Percentiles rank a stretch among this genome's conserved stretches.
Evolutionary conservation across 192 early-diverging fungal genomes (phyloP).

Genomic region (Bifiguratus adelaidae): DNA sequence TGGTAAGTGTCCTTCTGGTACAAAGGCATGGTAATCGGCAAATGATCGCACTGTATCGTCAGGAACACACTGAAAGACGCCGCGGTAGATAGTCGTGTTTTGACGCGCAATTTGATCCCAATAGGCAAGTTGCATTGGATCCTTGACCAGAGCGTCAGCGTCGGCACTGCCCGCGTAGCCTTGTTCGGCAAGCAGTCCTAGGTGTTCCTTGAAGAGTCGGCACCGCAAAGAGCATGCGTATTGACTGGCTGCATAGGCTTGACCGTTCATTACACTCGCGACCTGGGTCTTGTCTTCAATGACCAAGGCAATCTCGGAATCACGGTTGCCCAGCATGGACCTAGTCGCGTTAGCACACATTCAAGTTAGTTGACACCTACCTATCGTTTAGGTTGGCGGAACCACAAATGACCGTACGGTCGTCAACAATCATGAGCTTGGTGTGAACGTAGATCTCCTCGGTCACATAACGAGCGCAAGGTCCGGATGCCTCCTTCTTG

Average conservation of each 20-base stretch:
- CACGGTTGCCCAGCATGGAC: slow-evolving; percentile 75
- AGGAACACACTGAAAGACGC: slow-evolving; percentile 78
- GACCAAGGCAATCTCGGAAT: slow-evolving; percentile 84
- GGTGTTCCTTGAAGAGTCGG: slow-evolving; percentile 72
- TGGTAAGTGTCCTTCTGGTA: too few species aligned
- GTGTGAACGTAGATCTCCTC: slow-evolving; percentile 86
- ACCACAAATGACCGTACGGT: slow-evolving; percentile 72
- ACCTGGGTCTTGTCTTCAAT: slow-evolving; percentile 64
- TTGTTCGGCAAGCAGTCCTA: slow-evolving; percentile 49
- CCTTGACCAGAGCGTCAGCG: slow-evolving; percentile 33
- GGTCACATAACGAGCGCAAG: slow-evolving; percentile 51
- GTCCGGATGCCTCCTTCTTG: too few species aligned
- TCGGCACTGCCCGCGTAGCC: slow-evolving; percentile 23
- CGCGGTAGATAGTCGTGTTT: slow-evolving; percentile 65
- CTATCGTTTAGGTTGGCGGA: slow-evolving; percentile 90
- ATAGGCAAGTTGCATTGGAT: slow-evolving; percentile 50
- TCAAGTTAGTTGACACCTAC: too few species aligned
- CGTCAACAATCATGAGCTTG: slow-evolving; percentile 83
- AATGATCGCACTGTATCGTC: too few species aligned
- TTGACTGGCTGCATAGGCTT: slow-evolving; percentile 47
- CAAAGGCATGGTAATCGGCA: too few species aligned
- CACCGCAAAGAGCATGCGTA: slow-evolving; percentile 48
- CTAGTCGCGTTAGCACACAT: too few species aligned
- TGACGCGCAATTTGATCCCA: slow-evolving; percentile 52
- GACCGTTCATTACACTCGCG: slow-evolving; percentile 64